These are phyloP conservation scores for Solanum hybrid DNA, from an alignment of 305 asterid genomes.

Conservation along the genomic window DNA sequence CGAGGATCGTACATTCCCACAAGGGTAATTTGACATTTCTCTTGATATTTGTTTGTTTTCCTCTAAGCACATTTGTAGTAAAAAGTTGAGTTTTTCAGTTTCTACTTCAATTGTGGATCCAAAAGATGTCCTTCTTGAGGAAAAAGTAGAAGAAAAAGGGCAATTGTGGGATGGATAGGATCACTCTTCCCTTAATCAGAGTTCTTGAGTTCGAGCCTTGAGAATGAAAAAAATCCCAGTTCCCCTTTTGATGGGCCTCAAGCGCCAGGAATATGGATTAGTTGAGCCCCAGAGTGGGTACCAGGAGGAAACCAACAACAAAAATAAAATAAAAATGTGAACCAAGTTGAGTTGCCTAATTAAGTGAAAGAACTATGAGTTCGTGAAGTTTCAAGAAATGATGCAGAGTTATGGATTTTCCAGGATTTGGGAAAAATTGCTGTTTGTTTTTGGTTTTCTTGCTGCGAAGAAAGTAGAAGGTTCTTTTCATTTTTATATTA, in stretches of 20 bases:
- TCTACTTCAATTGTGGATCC: background rate
- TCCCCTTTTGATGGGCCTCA: background rate
- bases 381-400: background rate
- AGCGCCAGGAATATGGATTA: background rate
- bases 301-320: background rate
- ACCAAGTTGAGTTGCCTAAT: background rate
- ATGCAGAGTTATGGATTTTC: background rate
- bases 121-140: background rate
- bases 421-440: background rate
- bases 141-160: background rate
- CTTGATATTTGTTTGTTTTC: background rate
- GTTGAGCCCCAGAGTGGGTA: background rate
- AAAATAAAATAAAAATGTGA: background rate
- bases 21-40: slow-evolving; percentile 39
- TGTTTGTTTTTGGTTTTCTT: background rate
- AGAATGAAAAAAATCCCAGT: background rate
- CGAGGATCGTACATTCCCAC: slow-evolving; percentile 70
- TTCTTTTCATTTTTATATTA: background rate
- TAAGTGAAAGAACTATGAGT: background rate
- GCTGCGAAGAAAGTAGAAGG: background rate
- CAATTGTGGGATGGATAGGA: background rate
- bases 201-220: background rate
- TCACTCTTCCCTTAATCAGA: background rate
- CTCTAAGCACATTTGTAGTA: background rate
- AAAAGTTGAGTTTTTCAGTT: background rate